These are phyloP conservation scores for Vigna angularis DNA, from an alignment of 306 rosid genomes.

Conservation along the genomic window DNA sequence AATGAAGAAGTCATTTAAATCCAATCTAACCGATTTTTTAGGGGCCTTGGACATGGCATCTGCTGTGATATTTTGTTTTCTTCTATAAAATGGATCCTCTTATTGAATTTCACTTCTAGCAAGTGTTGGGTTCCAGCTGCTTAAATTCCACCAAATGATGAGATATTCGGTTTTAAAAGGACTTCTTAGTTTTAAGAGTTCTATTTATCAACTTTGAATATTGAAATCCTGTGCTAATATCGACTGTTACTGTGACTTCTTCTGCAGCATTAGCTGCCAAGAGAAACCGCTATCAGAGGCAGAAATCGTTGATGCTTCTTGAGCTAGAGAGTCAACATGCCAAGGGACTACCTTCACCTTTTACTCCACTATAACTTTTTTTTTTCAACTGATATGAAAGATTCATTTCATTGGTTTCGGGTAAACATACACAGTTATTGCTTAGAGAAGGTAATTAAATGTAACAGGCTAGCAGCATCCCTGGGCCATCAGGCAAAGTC, in stretches of 20 bases:
- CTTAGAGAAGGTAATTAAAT: conserved; percentile 34
- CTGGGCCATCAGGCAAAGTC: conserved; percentile 37
- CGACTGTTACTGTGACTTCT: conserved; percentile 18
- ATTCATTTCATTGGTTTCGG: conserved; percentile 36
- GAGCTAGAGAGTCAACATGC: conserved; percentile 99
- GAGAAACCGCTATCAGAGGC: conserved; percentile 89
- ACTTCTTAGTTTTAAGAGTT: background rate
- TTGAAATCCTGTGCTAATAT: conserved; percentile 26
- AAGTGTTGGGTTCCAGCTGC: background rate
- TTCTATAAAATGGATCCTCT: background rate
- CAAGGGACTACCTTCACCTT: conserved; percentile 74
- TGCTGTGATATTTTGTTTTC: conserved; percentile 1
- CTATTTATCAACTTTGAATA: background rate
- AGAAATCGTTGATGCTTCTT: conserved; percentile 88
- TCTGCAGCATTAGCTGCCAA: conserved; percentile 86
- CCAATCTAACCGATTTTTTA: background rate
- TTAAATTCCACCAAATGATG: conserved; percentile 4
- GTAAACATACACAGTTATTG: conserved; percentile 42
- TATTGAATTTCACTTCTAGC: background rate
- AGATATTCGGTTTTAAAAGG: background rate
- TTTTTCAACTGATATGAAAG: conserved; percentile 21
- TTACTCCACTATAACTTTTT: conserved; percentile 53
- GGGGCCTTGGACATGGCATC: background rate
- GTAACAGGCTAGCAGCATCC: conserved; percentile 29
- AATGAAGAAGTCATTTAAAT: background rate